Evolutionary conservation across 2,329 filamentous ascomycete species (phyloP).

Genomic region (Botrytis cinerea): DNA sequence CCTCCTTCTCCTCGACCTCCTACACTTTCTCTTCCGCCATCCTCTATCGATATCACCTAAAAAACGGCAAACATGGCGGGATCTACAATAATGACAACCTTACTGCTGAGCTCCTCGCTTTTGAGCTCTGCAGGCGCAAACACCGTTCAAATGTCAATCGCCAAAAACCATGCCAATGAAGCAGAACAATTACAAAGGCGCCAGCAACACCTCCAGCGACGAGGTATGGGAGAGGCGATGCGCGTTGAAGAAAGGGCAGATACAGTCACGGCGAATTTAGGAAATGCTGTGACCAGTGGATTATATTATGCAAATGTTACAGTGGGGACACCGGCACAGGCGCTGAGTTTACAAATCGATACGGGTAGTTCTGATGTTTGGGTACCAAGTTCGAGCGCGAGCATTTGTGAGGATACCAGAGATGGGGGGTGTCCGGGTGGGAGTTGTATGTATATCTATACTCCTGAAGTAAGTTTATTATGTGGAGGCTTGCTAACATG

Average conservation of each 20-base stretch:
- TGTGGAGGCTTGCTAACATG: conserved; percentile 9
- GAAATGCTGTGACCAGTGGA: conserved; percentile 56
- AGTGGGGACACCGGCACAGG: conserved; percentile 61
- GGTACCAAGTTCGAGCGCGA: conserved; percentile 48
- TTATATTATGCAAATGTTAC: conserved; percentile 52
- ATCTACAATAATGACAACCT: conserved; percentile 8
- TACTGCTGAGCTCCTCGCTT: conserved; percentile 21
- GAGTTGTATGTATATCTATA: conserved; percentile 47
- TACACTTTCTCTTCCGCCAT: not conserved
- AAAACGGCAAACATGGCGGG: conserved; percentile 9
- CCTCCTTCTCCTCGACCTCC: not conserved
- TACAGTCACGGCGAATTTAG: conserved; percentile 31
- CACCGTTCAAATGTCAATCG: conserved; percentile 34
- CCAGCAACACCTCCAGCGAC: conserved; percentile 21
- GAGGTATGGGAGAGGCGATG: conserved; percentile 22
- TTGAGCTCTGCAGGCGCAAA: conserved; percentile 11
- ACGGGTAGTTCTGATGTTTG: conserved; percentile 66
- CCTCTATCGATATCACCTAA: not conserved
- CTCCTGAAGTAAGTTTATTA: not conserved
- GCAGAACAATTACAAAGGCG: conserved; percentile 32
- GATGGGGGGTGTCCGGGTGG: conserved; percentile 48
- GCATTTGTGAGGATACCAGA: conserved; percentile 37
- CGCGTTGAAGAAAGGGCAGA: conserved; percentile 25
- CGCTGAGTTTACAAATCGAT: conserved; percentile 57
- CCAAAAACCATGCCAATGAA: conserved; percentile 30